These are phyloP conservation scores for Emmonsia crescens DNA, from an alignment of 2,329 filamentous ascomycete genomes.

Conservation along the genomic window DNA sequence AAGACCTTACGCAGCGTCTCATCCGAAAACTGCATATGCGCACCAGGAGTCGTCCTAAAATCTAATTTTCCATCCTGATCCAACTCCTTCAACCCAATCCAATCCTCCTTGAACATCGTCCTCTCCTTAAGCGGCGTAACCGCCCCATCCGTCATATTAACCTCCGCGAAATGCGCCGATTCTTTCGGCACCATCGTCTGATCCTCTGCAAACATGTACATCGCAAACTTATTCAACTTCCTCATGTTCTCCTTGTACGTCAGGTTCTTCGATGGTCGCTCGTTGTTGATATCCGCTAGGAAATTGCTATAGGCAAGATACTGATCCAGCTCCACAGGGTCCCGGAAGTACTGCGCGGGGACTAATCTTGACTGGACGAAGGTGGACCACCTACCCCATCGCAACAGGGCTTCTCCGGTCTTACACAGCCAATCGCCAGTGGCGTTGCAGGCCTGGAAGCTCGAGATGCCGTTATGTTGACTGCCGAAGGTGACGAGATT, in stretches of 20 bases:
- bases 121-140: conserved; percentile 58
- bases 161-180: conserved; percentile 80
- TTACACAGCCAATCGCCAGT: conserved; percentile 67
- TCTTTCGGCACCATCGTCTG: conserved; percentile 80
- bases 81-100: conserved; percentile 72
- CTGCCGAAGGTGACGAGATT: conserved; percentile 80
- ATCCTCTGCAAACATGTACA: conserved; percentile 86
- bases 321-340: conserved; percentile 52
- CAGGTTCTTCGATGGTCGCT: conserved; percentile 61
- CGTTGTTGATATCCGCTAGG: conserved; percentile 93
- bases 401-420: conserved; percentile 65
- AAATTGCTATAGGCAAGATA: conserved; percentile 81
- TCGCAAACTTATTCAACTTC: conserved; percentile 63
- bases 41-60: conserved; percentile 62
- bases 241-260: conserved; percentile 63
- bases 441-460: conserved; percentile 62
- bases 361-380: conserved; percentile 73
- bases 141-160: conserved; percentile 55
- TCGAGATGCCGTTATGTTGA: conserved; percentile 83
- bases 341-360: conserved; percentile 89
- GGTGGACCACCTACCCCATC: conserved; percentile 66
- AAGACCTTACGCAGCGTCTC: conserved; percentile 57
- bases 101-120: conserved; percentile 75
- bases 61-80: conserved; percentile 69
- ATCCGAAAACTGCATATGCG: conserved; percentile 71